phyloP scores from a whole-genome alignment of 305 asterid genomes.

The Solanum chacoense region DNA sequence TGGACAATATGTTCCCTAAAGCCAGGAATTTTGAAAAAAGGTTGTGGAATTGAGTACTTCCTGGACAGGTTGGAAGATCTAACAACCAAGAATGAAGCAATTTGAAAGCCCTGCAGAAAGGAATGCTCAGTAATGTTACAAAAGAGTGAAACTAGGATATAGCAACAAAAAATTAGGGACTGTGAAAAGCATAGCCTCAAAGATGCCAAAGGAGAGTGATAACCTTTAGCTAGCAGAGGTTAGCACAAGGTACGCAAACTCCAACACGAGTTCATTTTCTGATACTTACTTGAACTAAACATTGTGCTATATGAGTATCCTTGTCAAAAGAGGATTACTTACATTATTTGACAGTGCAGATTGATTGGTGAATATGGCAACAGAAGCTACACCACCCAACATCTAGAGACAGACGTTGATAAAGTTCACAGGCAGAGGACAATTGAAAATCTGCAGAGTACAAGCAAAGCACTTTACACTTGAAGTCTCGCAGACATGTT shows the following conservation, averaged over 20 bases:
- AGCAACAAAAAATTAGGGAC: neutral
- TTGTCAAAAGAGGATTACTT: neutral
- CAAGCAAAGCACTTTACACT: neutral
- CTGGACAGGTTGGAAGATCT: neutral
- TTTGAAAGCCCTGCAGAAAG: constrained; percentile 2
- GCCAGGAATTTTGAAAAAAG: neutral
- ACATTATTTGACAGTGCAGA: constrained; percentile 1
- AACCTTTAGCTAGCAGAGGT: neutral
- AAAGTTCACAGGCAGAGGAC: neutral
- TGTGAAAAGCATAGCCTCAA: neutral
- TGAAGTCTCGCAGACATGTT: neutral
- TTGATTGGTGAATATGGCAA: neutral
- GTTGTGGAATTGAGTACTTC: neutral
- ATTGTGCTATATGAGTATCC: neutral
- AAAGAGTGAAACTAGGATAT: neutral
- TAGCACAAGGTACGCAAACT: neutral
- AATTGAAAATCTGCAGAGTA: neutral
- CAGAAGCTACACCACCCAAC: neutral
- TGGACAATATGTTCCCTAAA: neutral
- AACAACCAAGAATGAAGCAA: neutral
- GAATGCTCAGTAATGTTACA: neutral
- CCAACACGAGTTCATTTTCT: neutral
- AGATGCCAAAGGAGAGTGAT: neutral
- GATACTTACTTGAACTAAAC: neutral
- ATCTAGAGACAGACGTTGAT: neutral